phyloP scores from a whole-genome alignment of 140 eudicot genomes.

The Ambrosia hybrid region DNA sequence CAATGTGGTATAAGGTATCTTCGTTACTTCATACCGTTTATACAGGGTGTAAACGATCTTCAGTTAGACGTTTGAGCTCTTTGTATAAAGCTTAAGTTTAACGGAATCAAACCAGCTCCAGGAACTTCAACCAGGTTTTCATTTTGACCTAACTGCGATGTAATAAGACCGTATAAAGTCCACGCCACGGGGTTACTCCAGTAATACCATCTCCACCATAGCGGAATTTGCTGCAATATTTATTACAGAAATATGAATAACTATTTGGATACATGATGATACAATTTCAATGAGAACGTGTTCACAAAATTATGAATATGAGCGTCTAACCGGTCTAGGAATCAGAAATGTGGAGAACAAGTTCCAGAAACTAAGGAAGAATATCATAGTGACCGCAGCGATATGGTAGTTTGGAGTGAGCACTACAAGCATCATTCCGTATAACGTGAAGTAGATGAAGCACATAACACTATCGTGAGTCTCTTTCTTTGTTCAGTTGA shows the following conservation, averaged over 20 bases:
- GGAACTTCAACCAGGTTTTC: conserved; percentile 37
- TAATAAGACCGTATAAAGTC: conserved; percentile 75
- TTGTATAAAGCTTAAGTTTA: no score
- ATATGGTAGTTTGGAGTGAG: conserved; percentile 74
- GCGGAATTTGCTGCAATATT: conserved; percentile 64
- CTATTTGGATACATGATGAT: no score
- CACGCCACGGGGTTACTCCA: conserved; percentile 84
- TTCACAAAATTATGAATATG: not conserved
- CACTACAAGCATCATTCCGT: conserved; percentile 85
- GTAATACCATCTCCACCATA: conserved; percentile 97
- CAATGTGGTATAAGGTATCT: no score
- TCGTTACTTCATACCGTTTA: no score
- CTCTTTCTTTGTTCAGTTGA: conserved; percentile 76
- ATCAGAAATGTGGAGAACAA: conserved; percentile 72
- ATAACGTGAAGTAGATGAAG: conserved; percentile 68
- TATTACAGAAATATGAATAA: no score
- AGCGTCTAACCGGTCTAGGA: conserved; percentile 47
- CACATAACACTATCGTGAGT: conserved; percentile 68
- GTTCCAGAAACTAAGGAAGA: conserved; percentile 81
- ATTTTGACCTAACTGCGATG: conserved; percentile 71
- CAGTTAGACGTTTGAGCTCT: no score
- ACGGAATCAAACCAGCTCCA: conserved; percentile 35
- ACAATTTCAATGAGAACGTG: no score
- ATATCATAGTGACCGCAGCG: conserved; percentile 69
- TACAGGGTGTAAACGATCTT: no score